Base-by-base conservation (phyloP, 768 basidiomycete species). In the Clathrus columnatus region DNA sequence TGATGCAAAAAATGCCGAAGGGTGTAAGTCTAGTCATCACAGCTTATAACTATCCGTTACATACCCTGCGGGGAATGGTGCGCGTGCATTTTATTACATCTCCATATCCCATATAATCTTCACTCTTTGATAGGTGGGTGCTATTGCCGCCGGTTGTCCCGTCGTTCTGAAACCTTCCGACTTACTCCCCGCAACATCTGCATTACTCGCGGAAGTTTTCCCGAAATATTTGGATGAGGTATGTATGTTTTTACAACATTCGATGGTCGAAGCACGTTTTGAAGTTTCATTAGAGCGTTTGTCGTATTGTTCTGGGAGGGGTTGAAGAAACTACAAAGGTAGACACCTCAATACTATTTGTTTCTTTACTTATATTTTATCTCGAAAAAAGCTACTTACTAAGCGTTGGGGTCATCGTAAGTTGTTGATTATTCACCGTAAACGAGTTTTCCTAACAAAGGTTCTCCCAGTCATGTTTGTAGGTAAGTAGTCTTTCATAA, bases 341-440 rank as follows among this genome's bases (percentile, higher is more conserved):
- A 36, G 26, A 28, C 4, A 36, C 4, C n/a, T 32, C 7, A 11
- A 11, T n/a, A 14, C n/a, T 16, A 7, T 36, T 36, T 36, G 14
- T 2, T 36, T n/a, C 14, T 36, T 11, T 11, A 2, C n/a, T n/a
- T 3, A 36, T 11, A 36, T 11, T 36, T 36, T n/a, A 32, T 7
- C 30, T 32, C 7, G 16, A 11, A n/a, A 36, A 4, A n/a, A 32
- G 7, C 30, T 16, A 11, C n/a, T 47, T 16, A 2, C 1, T 10
- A 21, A 63, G 85, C 63, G 90, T 48, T 91, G 89, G 80, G 76
- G 73, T 36, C 81, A 82, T 51, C 75, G 81, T 80, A 57, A 28
- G 67, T 58, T 21, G 18, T 49, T 28, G 20, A 0, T 21, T 32
- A 8, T 36, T 36, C n/a, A 11, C 11, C 11, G 10, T 26, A 7